Base-by-base conservation (phyloP, 1,139 yeast species). In the Geotrichum reessii region DNA sequence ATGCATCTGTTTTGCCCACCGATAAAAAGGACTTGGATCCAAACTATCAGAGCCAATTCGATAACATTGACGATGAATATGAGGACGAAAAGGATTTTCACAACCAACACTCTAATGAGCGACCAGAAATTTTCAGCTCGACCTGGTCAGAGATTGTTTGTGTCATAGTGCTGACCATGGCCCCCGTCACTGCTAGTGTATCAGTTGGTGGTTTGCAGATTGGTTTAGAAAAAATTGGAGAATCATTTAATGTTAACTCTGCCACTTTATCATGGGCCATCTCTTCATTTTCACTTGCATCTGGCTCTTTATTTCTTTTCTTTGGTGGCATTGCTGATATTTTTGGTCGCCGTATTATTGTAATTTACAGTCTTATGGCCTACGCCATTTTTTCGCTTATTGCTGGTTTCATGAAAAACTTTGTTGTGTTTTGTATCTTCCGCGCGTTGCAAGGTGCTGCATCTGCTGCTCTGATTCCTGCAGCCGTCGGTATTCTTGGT, bases 241-340 rank as follows among this genome's bases (percentile, higher is more conserved):
- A 65, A 3, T 65, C 71, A 51, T 77, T 76, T 58, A 58, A 67
- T 37, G 67, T 75, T 6, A 56, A 67, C 8, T 79, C 79, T 47
- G 79, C 80, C 28, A 58, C 67, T 42, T 64, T 78, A 12, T 72
- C 79, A 1, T 78, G 81, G 81, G 68, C 76, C 8, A 69, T 74
- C 12, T 70, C 76, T 11, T 70, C 78, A 19, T 73, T 76, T 37
- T 69, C 71, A 51, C 66, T 78, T 22, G 79, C 78, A 1, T 73
- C 74, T 56, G 81, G 80, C 21, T 67, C 80, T 1, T 71, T 75
- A 52, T 65, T 78, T 46, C 65, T 78, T 31, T 59, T 78, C 14
- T 72, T 74, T 71, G 79, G 80, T n/a, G 76, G 75, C 24, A 61
- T 77, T 28, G 77, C 80, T 0, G 81, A 78, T 65, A 73, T 76